These are phyloP conservation scores for Monosporascus sp. DNA, from an alignment of 2,329 filamentous ascomycete genomes.

Conservation along the genomic window DNA sequence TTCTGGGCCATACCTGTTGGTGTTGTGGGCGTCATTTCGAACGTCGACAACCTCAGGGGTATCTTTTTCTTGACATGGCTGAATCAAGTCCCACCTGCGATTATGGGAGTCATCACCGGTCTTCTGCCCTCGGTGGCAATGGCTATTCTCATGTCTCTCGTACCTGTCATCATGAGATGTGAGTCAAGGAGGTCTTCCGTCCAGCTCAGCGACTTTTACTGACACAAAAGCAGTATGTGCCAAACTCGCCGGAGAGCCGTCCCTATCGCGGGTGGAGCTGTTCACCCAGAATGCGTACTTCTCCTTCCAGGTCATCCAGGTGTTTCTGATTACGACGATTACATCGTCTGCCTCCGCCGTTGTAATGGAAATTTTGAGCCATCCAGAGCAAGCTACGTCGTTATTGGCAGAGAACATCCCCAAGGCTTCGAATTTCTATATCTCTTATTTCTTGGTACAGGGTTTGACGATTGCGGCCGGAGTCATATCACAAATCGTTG, in stretches of 20 bases:
- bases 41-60: constrained; percentile 64
- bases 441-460: constrained; percentile 91
- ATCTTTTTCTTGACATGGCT: constrained; percentile 69
- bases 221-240: constrained; percentile 55
- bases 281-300: constrained; percentile 92
- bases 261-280: constrained; percentile 73
- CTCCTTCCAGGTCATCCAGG: constrained; percentile 82
- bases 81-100: constrained; percentile 58
- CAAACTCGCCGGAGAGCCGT: constrained; percentile 74
- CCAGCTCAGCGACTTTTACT: constrained; percentile 5
- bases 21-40: constrained; percentile 79
- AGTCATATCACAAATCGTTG: constrained; percentile 64
- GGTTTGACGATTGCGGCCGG: constrained; percentile 74
- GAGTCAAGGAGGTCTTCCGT: constrained; percentile 27
- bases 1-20: constrained; percentile 80
- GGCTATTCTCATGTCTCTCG: constrained; percentile 77
- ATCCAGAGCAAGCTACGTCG: constrained; percentile 56
- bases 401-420: constrained; percentile 73
- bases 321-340: constrained; percentile 83
- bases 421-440: constrained; percentile 86
- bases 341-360: constrained; percentile 74
- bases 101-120: constrained; percentile 79
- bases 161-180: constrained; percentile 77
- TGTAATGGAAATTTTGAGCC: constrained; percentile 52
- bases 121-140: constrained; percentile 76